Conservation (phyloP, 23 red algal species). For the Cyanidiococcus yangmingshanensis region DNA sequence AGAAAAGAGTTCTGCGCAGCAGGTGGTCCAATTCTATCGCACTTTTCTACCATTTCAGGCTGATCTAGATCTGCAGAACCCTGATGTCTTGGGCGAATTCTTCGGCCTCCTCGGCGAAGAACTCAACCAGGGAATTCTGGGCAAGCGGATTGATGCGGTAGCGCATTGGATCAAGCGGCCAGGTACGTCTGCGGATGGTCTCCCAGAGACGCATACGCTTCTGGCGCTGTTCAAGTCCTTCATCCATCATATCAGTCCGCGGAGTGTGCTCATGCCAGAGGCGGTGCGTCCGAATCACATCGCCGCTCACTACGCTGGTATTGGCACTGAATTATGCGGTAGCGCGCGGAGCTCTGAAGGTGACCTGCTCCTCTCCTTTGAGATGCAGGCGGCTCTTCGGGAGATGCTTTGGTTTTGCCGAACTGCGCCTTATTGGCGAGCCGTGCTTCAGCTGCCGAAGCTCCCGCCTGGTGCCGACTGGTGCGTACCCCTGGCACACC, state of each 20-base stretch:
- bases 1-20: background rate
- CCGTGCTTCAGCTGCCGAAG: conserved; percentile 27
- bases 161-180: conserved; percentile 64
- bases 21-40: conserved; percentile 72
- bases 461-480: conserved; percentile 33
- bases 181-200: conserved; percentile 34
- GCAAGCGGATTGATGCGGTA: conserved; percentile 69
- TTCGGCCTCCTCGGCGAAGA: conserved; percentile 57
- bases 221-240: conserved; percentile 71
- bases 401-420: conserved; percentile 68
- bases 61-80: conserved; percentile 82
- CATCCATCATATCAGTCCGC: conserved; percentile 49
- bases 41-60: conserved; percentile 85
- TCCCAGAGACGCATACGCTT: conserved; percentile 53
- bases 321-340: conserved; percentile 24
- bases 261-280: conserved; percentile 49
- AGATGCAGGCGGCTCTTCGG: conserved; percentile 73
- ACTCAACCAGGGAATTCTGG: conserved; percentile 55
- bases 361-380: conserved; percentile 49
- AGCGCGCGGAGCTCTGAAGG: conserved; percentile 45
- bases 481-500: conserved; percentile 61
- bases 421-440: conserved; percentile 60
- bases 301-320: conserved; percentile 40
- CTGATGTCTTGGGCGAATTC: conserved; percentile 56
- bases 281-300: conserved; percentile 38